phyloP scores from a whole-genome alignment of 805 yeast genomes.

The Teunomyces lycoperdinae region DNA sequence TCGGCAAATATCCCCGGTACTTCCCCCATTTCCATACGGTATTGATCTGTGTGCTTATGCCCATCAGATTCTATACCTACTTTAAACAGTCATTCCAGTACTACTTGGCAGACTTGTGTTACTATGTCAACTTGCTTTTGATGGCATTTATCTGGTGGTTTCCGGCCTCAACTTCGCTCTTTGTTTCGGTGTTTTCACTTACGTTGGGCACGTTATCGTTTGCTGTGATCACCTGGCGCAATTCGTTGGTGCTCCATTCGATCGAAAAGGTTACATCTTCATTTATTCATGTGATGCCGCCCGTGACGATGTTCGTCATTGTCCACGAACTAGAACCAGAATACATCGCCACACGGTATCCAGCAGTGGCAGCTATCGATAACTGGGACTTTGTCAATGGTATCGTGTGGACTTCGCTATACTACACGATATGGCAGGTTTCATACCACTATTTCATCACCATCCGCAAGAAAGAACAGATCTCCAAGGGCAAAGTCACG shows the following conservation, averaged over 20 bases:
- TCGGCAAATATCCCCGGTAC: conserved; percentile 74
- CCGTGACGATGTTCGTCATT: conserved; percentile 79
- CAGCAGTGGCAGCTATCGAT: conserved; percentile 67
- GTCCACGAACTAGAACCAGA: conserved; percentile 68
- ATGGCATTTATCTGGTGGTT: conserved; percentile 77
- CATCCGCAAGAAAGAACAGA: conserved; percentile 70
- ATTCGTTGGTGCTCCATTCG: conserved; percentile 86
- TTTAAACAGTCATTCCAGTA: conserved; percentile 78
- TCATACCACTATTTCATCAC: conserved; percentile 91
- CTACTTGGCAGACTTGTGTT: conserved; percentile 89
- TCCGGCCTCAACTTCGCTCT: conserved; percentile 70
- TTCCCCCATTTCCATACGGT: conserved; percentile 75
- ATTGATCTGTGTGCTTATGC: conserved; percentile 64
- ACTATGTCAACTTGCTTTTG: conserved; percentile 75
- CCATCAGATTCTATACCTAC: conserved; percentile 80
- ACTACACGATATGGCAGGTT: conserved; percentile 88
- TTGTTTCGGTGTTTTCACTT: conserved; percentile 80
- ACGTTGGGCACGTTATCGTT: conserved; percentile 86
- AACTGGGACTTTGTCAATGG: conserved; percentile 73
- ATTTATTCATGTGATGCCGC: conserved; percentile 89
- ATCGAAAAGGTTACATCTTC: conserved; percentile 90
- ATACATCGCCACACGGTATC: conserved; percentile 60
- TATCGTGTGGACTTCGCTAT: conserved; percentile 72
- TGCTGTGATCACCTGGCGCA: conserved; percentile 95
- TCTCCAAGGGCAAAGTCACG: conserved; percentile 81